Conservation (phyloP, 345 rosid species). For the Arabis hirsuta region DNA sequence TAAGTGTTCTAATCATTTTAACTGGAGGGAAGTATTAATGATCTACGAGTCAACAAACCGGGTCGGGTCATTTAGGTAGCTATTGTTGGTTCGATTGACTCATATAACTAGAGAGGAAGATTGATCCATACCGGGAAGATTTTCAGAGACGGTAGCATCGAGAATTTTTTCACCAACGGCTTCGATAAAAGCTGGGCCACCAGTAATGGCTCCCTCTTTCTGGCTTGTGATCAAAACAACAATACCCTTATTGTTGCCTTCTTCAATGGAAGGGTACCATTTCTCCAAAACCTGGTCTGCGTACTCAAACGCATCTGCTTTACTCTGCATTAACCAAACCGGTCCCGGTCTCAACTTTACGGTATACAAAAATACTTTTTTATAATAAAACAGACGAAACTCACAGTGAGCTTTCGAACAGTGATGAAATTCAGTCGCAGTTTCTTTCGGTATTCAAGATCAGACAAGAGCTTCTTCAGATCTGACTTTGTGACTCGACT, state of each 20-base stretch:
- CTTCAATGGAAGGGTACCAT: constrained; percentile 93
- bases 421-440: constrained; percentile 75
- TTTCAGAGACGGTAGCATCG: constrained; percentile 89
- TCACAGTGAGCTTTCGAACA: constrained; percentile 92
- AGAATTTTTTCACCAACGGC: constrained; percentile 88
- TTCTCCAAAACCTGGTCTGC: constrained; percentile 94
- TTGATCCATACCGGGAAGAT: constrained; percentile 74
- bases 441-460: constrained; percentile 90
- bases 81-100: too few relatives aligned
- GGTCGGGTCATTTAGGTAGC: too few relatives aligned
- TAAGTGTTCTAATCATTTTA: too few relatives aligned
- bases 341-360: constrained; percentile 8
- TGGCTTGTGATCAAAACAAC: constrained; percentile 92
- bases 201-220: constrained; percentile 95
- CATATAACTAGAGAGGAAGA: too few relatives aligned
- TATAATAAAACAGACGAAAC: constrained; percentile 28
- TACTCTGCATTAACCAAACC: constrained; percentile 64
- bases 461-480: constrained; percentile 78
- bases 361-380: background rate
- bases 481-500: constrained; percentile 87
- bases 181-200: constrained; percentile 92
- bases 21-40: background rate
- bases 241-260: constrained; percentile 87
- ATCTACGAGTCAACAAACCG: background rate
- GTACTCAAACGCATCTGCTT: constrained; percentile 99